Percentiles rank a stretch among this genome's conserved stretches.
Conservation (phyloP, 2,329 filamentous ascomycete genomes). For the Pyrenophora graminea region DNA sequence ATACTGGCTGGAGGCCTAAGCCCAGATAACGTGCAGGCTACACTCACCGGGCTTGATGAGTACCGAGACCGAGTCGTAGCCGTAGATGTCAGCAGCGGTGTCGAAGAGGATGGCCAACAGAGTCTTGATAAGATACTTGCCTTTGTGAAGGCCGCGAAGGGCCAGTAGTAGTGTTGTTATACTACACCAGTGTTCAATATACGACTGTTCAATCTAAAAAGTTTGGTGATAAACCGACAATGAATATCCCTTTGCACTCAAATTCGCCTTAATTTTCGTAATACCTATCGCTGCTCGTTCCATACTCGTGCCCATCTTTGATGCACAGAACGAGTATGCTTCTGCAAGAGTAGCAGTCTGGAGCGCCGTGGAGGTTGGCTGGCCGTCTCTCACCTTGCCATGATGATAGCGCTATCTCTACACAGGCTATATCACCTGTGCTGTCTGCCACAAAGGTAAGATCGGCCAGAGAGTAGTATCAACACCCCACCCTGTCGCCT, state of each 20-base stretch:
- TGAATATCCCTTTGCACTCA: background rate
- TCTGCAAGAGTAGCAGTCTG: background rate
- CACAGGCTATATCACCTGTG: constrained; percentile 18
- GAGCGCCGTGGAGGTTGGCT: background rate
- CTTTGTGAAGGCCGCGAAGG: constrained; percentile 75
- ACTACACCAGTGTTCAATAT: background rate
- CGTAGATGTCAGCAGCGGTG: constrained; percentile 92
- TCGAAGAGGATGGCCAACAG: constrained; percentile 79
- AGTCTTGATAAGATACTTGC: constrained; percentile 76
- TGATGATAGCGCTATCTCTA: background rate
- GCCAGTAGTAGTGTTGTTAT: background rate
- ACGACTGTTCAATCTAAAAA: background rate
- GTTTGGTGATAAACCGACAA: too few relatives aligned
- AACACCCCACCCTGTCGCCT: background rate
- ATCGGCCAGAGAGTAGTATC: background rate
- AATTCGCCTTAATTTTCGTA: background rate
- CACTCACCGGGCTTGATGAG: constrained; percentile 66
- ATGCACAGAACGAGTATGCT: too few relatives aligned
- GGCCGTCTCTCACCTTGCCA: constrained; percentile 18
- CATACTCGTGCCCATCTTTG: background rate
- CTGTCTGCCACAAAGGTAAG: constrained; percentile 18
- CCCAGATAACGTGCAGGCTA: constrained; percentile 74
- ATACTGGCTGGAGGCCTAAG: constrained; percentile 85
- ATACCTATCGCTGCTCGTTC: background rate
- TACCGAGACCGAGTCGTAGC: constrained; percentile 69